Base-by-base conservation (phyloP, 139 green algal species). In the Micromonas commoda region DNA sequence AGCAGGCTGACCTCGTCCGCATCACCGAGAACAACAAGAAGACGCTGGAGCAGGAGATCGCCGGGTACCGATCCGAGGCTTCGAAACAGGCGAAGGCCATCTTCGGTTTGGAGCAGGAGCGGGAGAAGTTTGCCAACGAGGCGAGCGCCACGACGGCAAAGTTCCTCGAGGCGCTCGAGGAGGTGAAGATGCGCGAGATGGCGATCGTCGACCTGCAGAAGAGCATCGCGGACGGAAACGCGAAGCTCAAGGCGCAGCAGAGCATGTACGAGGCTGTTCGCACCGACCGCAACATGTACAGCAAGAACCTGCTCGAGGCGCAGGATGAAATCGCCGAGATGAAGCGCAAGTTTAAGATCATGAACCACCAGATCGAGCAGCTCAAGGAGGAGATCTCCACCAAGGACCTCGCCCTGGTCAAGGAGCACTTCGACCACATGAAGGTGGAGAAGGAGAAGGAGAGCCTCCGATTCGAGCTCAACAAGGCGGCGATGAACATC, bases 361-460 rank as follows among this genome's bases (percentile, higher is more conserved):
- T 92, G 88, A 87, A 86, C 52, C 92, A 95, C 77, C 91, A 94
- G 83, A 92, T 93, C 6, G 91, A 96, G 74, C 89, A 93, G 89
- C 85, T 96, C 35, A 95, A 96, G 87, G 89, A 93, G 76, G 90
- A 96, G 84, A 93, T 96, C 68, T 6, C 72, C 13, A 84, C 82
- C 24, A 93, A 95, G 86, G 92, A 97, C 77, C 79, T 90, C 70
- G 85, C 86, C 9, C 83, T 97, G 51, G 85, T 94, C 34, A 92
- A 92, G 78, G 92, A 96, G 78, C 90, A 96, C 84, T 95, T 96
- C 83, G 90, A 96, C 79, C 88, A 96, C 84, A 89, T 91, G 80
- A 96, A 95, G 86, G 89, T 94, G 19, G 89, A 97, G 81, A 96
- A 94, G 83, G 92, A 97, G 83, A 93, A 93, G 70, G 92, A 96